These are phyloP conservation scores for Clavispora carvajalis DNA, from an alignment of 805 yeast species.

Conservation along the genomic window DNA sequence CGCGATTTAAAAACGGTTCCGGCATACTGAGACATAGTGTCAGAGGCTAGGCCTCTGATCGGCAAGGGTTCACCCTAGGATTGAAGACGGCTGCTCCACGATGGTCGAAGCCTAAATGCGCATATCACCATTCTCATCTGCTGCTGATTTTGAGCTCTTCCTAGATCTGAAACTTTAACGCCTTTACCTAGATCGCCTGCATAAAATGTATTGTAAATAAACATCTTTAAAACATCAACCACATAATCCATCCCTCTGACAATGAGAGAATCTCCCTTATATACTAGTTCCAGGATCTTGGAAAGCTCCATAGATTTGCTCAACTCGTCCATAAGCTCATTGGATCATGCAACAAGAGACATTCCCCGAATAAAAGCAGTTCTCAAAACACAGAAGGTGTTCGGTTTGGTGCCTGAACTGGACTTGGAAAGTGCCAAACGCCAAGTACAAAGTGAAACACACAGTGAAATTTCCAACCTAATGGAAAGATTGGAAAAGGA, in stretches of 20 bases:
- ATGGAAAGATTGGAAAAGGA: conserved; percentile 27
- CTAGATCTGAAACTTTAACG: too few relatives aligned
- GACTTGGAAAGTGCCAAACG: conserved; percentile 39
- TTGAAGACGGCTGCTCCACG: too few relatives aligned
- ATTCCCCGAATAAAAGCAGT: conserved; percentile 34
- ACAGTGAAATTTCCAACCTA: conserved; percentile 37
- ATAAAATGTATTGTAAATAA: background rate
- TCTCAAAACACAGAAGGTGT: conserved; percentile 41
- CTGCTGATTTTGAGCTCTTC: too few relatives aligned
- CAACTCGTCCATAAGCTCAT: conserved; percentile 24
- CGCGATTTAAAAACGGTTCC: too few relatives aligned
- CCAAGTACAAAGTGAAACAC: conserved; percentile 30
- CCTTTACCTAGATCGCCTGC: background rate
- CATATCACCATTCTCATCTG: too few relatives aligned
- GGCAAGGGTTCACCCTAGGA: too few relatives aligned
- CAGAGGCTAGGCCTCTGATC: too few relatives aligned
- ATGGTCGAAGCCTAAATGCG: too few relatives aligned
- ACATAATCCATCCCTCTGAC: background rate
- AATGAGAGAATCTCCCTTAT: conserved; percentile 2
- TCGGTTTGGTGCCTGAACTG: conserved; percentile 46
- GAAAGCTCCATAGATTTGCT: conserved; percentile 27
- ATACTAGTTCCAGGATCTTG: conserved; percentile 7
- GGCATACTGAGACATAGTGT: too few relatives aligned
- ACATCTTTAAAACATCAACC: background rate
- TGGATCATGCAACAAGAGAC: conserved; percentile 36